Base-by-base conservation (phyloP, 768 basidiomycete genomes). In the Pisolithus microcarpus region DNA sequence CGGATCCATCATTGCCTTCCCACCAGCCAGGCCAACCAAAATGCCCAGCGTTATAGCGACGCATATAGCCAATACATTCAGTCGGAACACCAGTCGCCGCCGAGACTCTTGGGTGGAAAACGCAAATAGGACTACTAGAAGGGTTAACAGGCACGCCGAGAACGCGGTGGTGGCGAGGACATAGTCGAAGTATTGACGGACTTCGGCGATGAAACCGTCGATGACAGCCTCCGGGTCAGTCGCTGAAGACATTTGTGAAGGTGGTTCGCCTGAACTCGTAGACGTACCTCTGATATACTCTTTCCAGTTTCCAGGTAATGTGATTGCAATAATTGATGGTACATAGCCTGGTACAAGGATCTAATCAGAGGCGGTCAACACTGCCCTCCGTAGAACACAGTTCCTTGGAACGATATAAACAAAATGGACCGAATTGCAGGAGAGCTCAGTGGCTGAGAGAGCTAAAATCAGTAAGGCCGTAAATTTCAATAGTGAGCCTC, bases 41-140 rank as follows among this genome's bases (percentile, higher is more conserved):
- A 62, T 54, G 15, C 60, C 68, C 11, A 18, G 68, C 56, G 13
- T 68, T 69, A 18, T 58, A 30, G 18, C 60, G 48, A 38, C 64
- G 53, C 21, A 18, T 6, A 42, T 49, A 1, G 62, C 57, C 3
- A 67, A 48, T 13, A 71, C 51, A 48, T 72, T 72, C 43, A 72
- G 53, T 16, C 61, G 53, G 52, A 72, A 72, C 7, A 71, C 54
- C 9, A 60, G 61, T 3, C 61, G 55, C 23, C 61, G 55, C 0
- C 70, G 65, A 3, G 61, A 49, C 4, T 44, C 48, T 4, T 56
- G 51, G 0, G 64, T 68, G 0, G 70, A 70, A 37, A 72, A 67
- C 30, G 65, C 57, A 43, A 70, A 58, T 3, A 71, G 61, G 11
- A 59, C 57, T 15, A 71, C 46, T 9, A 71, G 58, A 8, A 72